Conservation (phyloP, 1,284 basidiomycete genomes). For the Fistulinella cinereoalba region DNA sequence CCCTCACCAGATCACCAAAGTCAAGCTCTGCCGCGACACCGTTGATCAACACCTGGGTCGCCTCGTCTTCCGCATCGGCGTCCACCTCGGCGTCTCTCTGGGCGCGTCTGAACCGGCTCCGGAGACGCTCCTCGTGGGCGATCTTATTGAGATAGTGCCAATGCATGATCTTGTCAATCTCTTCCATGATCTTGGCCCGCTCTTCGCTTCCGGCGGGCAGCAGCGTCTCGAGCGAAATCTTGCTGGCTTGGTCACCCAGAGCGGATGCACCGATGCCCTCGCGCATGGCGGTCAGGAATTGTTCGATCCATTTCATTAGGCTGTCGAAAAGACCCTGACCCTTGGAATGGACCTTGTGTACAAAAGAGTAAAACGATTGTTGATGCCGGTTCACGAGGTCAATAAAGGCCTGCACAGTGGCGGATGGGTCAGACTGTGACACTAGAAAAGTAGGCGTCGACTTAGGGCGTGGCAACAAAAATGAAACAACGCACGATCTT, state of each 20-base stretch:
- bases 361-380: constrained; percentile 93
- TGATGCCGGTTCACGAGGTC: constrained; percentile 94
- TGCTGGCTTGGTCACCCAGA: constrained; percentile 8
- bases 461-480: background rate
- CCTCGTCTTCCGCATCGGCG: constrained; percentile 70
- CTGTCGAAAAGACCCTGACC: constrained; percentile 92
- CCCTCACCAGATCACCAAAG: constrained; percentile 74
- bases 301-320: constrained; percentile 96
- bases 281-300: constrained; percentile 90
- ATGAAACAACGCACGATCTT: constrained; percentile 67
- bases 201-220: constrained; percentile 79
- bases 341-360: constrained; percentile 98
- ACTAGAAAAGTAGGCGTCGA: constrained; percentile 44
- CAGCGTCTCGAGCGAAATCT: constrained; percentile 79
- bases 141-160: constrained; percentile 94
- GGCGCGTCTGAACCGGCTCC: constrained; percentile 70
- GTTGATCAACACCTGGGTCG: constrained; percentile 75
- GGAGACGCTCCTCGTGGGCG: constrained; percentile 84
- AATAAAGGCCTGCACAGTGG: constrained; percentile 92
- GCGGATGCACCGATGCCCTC: constrained; percentile 71
- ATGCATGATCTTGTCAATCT: constrained; percentile 82
- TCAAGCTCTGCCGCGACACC: constrained; percentile 76
- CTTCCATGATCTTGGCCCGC: constrained; percentile 71
- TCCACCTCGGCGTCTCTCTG: constrained; percentile 41
- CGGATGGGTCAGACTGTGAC: constrained; percentile 78